Conservation (phyloP, 2,329 filamentous ascomycete species). For the Cladosporium phlei region DNA sequence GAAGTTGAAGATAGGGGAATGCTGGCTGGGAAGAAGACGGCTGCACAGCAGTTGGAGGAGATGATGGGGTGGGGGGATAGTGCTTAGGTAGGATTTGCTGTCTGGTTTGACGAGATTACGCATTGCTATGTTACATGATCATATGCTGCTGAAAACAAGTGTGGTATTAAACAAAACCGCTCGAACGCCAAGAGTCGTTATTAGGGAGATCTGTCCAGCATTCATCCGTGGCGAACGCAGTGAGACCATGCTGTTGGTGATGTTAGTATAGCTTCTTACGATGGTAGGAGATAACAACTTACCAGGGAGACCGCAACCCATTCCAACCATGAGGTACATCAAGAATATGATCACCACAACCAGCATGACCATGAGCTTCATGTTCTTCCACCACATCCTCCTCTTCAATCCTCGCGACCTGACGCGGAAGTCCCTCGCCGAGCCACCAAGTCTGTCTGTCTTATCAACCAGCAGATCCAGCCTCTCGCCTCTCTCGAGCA, state of each 20-base stretch:
- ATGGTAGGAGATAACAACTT: no score
- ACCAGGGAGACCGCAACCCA: constrained; percentile 66
- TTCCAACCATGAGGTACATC: constrained; percentile 66
- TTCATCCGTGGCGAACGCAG: constrained; percentile 20
- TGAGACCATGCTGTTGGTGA: constrained; percentile 22
- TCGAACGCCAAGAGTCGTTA: constrained; percentile 1
- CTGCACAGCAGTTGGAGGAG: constrained; percentile 24
- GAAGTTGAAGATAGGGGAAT: constrained; percentile 31
- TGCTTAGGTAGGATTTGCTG: constrained; percentile 7
- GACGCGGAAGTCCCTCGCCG: constrained; percentile 83
- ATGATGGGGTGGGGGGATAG: constrained; percentile 27
- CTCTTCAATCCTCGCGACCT: constrained; percentile 80
- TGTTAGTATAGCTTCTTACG: not conserved
- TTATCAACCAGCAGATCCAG: constrained; percentile 94
- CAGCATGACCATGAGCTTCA: constrained; percentile 83
- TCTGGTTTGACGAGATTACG: not conserved
- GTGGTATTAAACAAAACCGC: constrained; percentile 1
- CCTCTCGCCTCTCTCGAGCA: constrained; percentile 83
- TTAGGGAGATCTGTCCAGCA: not conserved
- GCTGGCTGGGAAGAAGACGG: constrained; percentile 19
- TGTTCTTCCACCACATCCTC: constrained; percentile 99
- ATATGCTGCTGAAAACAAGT: not conserved
- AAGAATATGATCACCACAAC: constrained; percentile 67
- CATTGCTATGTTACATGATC: constrained; percentile 16
- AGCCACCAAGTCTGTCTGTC: constrained; percentile 85